These are phyloP conservation scores for Colletotrichum phormii DNA, from an alignment of 2,329 filamentous ascomycete genomes.

Conservation along the genomic window DNA sequence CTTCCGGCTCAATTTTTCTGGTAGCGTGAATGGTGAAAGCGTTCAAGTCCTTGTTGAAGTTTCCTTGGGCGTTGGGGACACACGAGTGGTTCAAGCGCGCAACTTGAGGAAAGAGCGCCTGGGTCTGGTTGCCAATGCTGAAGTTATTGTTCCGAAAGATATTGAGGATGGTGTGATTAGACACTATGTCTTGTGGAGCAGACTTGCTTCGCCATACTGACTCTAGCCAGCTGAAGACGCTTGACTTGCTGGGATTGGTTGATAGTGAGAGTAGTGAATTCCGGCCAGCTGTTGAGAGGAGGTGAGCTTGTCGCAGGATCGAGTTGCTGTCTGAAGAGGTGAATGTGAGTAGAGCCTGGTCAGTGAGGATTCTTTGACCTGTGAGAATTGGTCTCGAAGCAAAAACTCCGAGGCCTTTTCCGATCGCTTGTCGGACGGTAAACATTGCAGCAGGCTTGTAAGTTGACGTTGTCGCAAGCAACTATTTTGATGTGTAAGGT, in stretches of 20 bases:
- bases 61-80: constrained; percentile 32
- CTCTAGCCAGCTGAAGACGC: constrained; percentile 27
- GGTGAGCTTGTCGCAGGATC: constrained; percentile 10
- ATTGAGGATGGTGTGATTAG: constrained; percentile 33
- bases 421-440: constrained; percentile 21
- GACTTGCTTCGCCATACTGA: constrained; percentile 31
- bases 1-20: constrained; percentile 14
- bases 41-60: constrained; percentile 19
- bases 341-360: constrained; percentile 30
- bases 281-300: constrained; percentile 9
- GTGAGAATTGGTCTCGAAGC: constrained; percentile 12
- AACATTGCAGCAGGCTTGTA: constrained; percentile 1
- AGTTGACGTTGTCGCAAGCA: neutral
- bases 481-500: neutral
- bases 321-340: constrained; percentile 19
- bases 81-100: constrained; percentile 34
- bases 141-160: constrained; percentile 37
- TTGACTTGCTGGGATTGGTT: constrained; percentile 18
- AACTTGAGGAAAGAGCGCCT: constrained; percentile 25
- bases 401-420: constrained; percentile 34
- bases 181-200: neutral
- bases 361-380: constrained; percentile 28
- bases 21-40: constrained; percentile 29
- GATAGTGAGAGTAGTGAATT: constrained; percentile 21
- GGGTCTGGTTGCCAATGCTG: constrained; percentile 17